Evolutionary conservation across 495 filamentous ascomycete species (phyloP), one percentile per base, ranked within the genome.

Genomic region (Venustampulla echinocandica): DNA sequence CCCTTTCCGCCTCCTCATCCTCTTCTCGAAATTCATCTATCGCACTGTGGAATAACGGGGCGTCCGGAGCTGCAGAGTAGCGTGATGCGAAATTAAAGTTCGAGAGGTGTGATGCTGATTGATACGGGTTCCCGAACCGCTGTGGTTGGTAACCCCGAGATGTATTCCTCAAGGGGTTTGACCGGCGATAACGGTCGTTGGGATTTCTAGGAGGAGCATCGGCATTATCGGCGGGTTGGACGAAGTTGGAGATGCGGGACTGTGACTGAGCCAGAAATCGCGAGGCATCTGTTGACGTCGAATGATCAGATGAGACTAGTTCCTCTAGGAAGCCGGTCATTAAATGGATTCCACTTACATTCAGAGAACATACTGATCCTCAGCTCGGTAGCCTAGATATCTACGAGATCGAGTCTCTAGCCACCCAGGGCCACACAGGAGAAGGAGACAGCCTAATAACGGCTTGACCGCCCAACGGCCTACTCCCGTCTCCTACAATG

Each of bases 221-320:
- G 59, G 40, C 70, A 68, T 63, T 76, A 39, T 85, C 82, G n/a
- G n/a, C n/a, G 18, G 75, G 71, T 52, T 80, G 79, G 42, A 70
- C 64, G 63, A 82, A 70, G 67, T 74, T 76, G 41, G 78, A 82
- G 32, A 78, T 47, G 15, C 88, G 81, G 25, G 92, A 94, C 69
- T 96, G 90, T 44, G 92, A 97, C 76, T 98, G 92, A 40, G 92
- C 89, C 51, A 98, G 81, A 62, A 98, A 98, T 42, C 83, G 84
- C 44, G 93, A 97, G 55, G 92, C 92, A 84, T 98, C 92, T 98
- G 53, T 9, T 42, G 24, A 50, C 22, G 48, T 30, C 33, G 37
- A 42, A 46, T 33, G 27, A 6, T 35, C n/a, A n/a, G 33, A 14
- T 14, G n/a, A n/a, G n/a, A n/a, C n/a, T n/a, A n/a, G n/a, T n/a